These are phyloP conservation scores for Ephemerocybe angulata DNA, from an alignment of 768 basidiomycete genomes.

Conservation along the genomic window DNA sequence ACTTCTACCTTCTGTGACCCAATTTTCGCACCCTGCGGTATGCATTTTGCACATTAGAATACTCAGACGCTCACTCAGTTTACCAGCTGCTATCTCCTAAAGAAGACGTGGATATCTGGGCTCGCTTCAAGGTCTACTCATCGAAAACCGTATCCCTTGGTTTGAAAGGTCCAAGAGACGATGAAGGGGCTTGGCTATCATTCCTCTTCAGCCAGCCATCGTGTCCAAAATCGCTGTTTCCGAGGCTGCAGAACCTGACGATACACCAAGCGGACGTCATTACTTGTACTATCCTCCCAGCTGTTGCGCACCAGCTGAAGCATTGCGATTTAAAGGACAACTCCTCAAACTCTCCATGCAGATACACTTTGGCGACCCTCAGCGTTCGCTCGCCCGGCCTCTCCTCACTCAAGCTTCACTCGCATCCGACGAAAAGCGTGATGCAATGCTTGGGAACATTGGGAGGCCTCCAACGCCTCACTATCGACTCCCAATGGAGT, in stretches of 20 bases:
- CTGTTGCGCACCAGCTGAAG: not conserved
- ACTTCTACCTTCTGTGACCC: not conserved
- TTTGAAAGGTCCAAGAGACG: too few relatives aligned
- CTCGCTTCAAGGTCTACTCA: not conserved
- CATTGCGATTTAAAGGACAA: not conserved
- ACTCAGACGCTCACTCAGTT: too few relatives aligned
- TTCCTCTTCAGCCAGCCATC: not conserved
- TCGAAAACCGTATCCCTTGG: not conserved
- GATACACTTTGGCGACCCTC: not conserved
- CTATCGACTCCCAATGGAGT: too few relatives aligned
- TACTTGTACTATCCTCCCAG: not conserved
- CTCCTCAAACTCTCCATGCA: not conserved
- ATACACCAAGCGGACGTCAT: not conserved
- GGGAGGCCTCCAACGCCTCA: too few relatives aligned
- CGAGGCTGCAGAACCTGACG: not conserved
- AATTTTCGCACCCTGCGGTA: too few relatives aligned
- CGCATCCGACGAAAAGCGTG: too few relatives aligned
- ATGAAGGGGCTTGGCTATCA: not conserved
- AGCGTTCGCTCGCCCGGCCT: not conserved
- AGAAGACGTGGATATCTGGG: too few relatives aligned
- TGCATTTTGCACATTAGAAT: too few relatives aligned
- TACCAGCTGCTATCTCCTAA: too few relatives aligned
- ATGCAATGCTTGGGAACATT: too few relatives aligned
- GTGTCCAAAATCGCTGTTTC: not conserved
- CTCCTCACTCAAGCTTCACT: too few relatives aligned